Percentiles rank a stretch among this genome's conserved stretches.
Conservation (phyloP, 78 protist genomes). For the Speleostelium caveatum region DNA sequence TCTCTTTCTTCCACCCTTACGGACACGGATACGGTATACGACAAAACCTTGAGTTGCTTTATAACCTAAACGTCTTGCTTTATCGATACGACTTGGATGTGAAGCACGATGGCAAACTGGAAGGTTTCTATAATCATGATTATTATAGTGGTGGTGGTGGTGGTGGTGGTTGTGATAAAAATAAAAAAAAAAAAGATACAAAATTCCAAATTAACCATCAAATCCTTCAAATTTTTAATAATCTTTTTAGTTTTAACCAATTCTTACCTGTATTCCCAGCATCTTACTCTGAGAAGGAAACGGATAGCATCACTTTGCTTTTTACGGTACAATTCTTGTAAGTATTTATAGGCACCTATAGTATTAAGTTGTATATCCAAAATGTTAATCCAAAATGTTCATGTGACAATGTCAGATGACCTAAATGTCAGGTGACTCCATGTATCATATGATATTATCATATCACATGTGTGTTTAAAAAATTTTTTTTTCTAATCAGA, state of each 20-base stretch:
- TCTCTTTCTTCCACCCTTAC: slow-evolving; percentile 98
- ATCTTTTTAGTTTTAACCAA: too few species aligned
- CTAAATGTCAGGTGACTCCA: too few species aligned
- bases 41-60: slow-evolving; percentile 98
- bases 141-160: not conserved
- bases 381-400: too few species aligned
- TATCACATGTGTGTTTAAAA: too few species aligned
- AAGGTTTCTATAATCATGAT: slow-evolving; percentile 88
- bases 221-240: too few species aligned
- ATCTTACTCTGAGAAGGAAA: slow-evolving; percentile 98
- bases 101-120: slow-evolving; percentile 95
- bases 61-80: slow-evolving; percentile 99
- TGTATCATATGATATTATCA: too few species aligned
- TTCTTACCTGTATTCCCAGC: slow-evolving; percentile 97
- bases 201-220: too few species aligned
- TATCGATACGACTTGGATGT: slow-evolving; percentile 99
- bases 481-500: too few species aligned
- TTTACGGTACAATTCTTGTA: slow-evolving; percentile 97
- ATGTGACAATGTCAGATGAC: too few species aligned
- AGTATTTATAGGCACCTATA: slow-evolving; percentile 98
- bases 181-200: too few species aligned
- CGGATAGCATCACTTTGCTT: slow-evolving; percentile 99
- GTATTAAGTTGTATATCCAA: too few species aligned
- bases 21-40: slow-evolving; percentile 96
- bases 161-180: slow-evolving; percentile 3